These are phyloP conservation scores for Sideroxylon spinosum DNA, from an alignment of 179 eudicot genomes.

Conservation along the genomic window DNA sequence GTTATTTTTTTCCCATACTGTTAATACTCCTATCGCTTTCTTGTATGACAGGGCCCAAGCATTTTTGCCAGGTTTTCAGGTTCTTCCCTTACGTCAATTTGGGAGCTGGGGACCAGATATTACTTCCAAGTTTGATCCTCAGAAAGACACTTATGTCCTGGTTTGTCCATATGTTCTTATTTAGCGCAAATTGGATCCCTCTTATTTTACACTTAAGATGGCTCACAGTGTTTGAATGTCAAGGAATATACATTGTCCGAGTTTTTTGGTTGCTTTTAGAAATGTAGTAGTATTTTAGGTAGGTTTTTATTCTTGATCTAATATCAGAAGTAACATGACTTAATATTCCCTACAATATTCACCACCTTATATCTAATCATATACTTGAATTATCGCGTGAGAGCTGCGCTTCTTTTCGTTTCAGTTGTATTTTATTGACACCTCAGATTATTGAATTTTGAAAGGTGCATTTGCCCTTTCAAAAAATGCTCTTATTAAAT, in stretches of 20 bases:
- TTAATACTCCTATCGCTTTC: slow-evolving; percentile 2
- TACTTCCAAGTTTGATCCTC: slow-evolving; percentile 63
- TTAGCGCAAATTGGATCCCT: neutral
- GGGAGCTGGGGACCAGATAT: slow-evolving; percentile 95
- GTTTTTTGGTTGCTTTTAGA: slow-evolving; percentile 6
- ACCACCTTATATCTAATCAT: neutral
- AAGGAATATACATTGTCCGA: neutral
- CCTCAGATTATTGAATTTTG: no score
- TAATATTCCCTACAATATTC: neutral
- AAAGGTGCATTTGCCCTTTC: no score
- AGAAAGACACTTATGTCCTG: slow-evolving; percentile 89
- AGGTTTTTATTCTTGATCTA: neutral
- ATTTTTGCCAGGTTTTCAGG: slow-evolving; percentile 79
- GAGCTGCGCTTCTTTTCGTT: neutral
- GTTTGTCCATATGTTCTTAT: slow-evolving; percentile 36
- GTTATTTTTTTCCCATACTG: neutral
- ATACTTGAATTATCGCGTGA: neutral
- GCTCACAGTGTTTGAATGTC: no score
- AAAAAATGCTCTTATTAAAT: neutral
- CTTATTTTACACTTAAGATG: no score
- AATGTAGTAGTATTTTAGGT: neutral
- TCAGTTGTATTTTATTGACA: neutral
- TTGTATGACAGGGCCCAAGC: slow-evolving; percentile 54
- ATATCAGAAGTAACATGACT: neutral
- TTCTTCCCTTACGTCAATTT: slow-evolving; percentile 90